Evolutionary conservation across 352 stramenopile genomes (phyloP).

Genomic region (Pythium utonaiense): DNA sequence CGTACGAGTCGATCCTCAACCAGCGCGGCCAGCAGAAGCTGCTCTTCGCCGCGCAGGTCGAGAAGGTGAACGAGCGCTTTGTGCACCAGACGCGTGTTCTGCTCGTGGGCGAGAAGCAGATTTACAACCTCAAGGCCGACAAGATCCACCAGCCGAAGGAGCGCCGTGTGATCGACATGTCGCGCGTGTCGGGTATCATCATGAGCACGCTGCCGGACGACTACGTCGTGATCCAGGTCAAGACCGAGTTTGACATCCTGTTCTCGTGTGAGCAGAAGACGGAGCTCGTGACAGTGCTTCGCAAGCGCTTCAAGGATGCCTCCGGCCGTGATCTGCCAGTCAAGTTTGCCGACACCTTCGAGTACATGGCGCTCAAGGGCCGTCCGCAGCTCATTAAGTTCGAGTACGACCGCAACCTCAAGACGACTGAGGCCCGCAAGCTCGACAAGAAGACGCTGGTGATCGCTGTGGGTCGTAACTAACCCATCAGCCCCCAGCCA

Average conservation of each 20-base stretch:
- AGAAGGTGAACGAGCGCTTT: conserved; percentile 85
- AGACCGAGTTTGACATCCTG: conserved; percentile 72
- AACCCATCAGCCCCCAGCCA: conserved; percentile 19
- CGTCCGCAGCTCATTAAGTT: conserved; percentile 71
- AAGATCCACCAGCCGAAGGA: conserved; percentile 83
- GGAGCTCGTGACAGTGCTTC: conserved; percentile 71
- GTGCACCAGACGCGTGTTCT: conserved; percentile 74
- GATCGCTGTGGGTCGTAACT: conserved; percentile 69
- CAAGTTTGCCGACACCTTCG: conserved; percentile 61
- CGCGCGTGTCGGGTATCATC: conserved; percentile 49
- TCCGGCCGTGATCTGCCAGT: conserved; percentile 57
- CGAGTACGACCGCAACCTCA: conserved; percentile 54
- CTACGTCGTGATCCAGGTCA: conserved; percentile 74
- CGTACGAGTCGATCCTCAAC: conserved; percentile 62
- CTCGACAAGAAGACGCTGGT: conserved; percentile 70
- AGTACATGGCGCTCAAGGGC: conserved; percentile 70
- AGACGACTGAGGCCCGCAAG: conserved; percentile 60
- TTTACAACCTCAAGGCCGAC: conserved; percentile 86
- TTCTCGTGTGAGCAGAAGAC: conserved; percentile 75
- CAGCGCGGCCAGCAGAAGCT: conserved; percentile 56
- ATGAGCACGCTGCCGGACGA: conserved; percentile 82
- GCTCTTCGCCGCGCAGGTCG: conserved; percentile 62
- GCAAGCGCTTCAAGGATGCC: conserved; percentile 55
- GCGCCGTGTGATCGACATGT: conserved; percentile 64
- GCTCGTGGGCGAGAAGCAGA: conserved; percentile 64